phyloP scores from a whole-genome alignment of 441 rosid species.

The Daphne laureola region DNA sequence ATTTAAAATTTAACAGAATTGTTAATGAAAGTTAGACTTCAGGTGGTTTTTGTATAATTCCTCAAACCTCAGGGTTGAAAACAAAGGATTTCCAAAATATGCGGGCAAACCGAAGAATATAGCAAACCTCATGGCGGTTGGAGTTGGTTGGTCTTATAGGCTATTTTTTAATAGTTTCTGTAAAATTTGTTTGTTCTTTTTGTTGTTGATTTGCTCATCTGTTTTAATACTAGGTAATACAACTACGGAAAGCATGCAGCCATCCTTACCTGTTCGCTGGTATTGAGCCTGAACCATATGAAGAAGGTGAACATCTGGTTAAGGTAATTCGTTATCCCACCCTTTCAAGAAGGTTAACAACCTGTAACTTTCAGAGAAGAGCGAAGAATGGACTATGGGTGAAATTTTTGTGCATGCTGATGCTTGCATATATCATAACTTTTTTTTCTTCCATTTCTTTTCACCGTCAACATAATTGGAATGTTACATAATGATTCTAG shows the following conservation, averaged over 20 bases:
- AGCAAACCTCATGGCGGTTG: background rate
- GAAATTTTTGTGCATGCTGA: background rate
- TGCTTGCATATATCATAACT: no score
- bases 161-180: background rate
- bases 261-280: slow-evolving; percentile 95
- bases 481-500: background rate
- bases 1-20: no score
- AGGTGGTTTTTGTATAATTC: no score
- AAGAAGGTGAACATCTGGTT: slow-evolving; percentile 91
- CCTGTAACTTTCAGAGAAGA: background rate
- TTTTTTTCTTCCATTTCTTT: background rate
- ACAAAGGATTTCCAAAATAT: no score
- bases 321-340: slow-evolving; percentile 42
- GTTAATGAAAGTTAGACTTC: no score
- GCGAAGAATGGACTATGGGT: background rate
- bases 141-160: slow-evolving; percentile 1
- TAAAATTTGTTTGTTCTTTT: slow-evolving; percentile 1
- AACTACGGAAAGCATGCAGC: slow-evolving; percentile 87
- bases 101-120: no score
- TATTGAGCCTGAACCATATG: slow-evolving; percentile 89
- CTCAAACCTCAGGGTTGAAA: no score
- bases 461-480: background rate
- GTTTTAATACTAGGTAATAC: slow-evolving; percentile 50
- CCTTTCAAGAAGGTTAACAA: slow-evolving; percentile 2
- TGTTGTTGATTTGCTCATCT: background rate